These are phyloP conservation scores for Posidonia oceanica DNA, from an alignment of 116 monocot genomes.

Conservation along the genomic window DNA sequence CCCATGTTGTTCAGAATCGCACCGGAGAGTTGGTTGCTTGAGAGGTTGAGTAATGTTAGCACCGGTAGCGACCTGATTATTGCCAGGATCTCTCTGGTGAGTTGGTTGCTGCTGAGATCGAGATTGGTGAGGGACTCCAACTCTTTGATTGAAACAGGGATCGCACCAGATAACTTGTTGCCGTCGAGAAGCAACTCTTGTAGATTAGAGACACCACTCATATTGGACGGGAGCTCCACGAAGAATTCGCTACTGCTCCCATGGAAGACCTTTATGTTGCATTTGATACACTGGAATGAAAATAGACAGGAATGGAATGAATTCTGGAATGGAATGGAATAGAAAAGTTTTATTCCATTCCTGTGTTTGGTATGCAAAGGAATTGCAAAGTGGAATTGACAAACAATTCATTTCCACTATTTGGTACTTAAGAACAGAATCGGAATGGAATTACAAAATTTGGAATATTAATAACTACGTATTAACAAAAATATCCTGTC, in stretches of 20 bases:
- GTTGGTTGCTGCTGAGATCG: conserved; percentile 46
- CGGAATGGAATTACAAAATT: too few species aligned
- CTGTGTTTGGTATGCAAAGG: too few species aligned
- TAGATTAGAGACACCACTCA: conserved; percentile 22
- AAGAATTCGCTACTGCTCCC: neutral
- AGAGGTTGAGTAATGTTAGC: conserved; percentile 46
- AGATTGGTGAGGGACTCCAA: conserved; percentile 27
- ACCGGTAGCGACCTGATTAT: conserved; percentile 19
- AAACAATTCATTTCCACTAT: too few species aligned
- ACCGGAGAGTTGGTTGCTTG: conserved; percentile 35
- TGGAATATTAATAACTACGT: too few species aligned
- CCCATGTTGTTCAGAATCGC: conserved; percentile 1
- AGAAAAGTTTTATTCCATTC: too few species aligned
- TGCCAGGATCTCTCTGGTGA: conserved; percentile 33
- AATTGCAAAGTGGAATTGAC: too few species aligned
- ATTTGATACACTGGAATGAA: too few species aligned
- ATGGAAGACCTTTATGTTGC: conserved; percentile 4
- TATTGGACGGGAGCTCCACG: too few species aligned
- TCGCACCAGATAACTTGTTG: conserved; percentile 47
- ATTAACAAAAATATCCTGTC: too few species aligned
- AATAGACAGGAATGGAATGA: too few species aligned
- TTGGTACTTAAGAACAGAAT: too few species aligned
- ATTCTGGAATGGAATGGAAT: too few species aligned
- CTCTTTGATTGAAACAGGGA: conserved; percentile 26
- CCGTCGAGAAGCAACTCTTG: conserved; percentile 28